These are phyloP conservation scores for Kalaharituber pfeilii DNA, from an alignment of 2,329 filamentous ascomycete genomes.

Conservation along the genomic window DNA sequence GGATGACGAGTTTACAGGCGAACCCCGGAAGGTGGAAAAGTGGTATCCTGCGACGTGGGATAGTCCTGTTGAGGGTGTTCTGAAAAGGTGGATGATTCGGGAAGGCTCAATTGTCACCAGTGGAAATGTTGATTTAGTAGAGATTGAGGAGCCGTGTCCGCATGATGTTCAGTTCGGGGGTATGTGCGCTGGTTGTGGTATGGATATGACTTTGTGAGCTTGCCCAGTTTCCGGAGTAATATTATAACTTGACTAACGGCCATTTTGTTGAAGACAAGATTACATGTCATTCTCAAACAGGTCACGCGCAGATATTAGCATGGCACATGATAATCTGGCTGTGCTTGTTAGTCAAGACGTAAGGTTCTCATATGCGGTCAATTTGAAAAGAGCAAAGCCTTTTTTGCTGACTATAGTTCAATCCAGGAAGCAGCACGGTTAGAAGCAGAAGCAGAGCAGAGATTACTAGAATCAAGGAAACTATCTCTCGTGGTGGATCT, in stretches of 20 bases:
- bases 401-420: neutral
- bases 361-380: neutral
- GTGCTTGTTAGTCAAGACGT: constrained; percentile 38
- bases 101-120: constrained; percentile 46
- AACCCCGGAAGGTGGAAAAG: constrained; percentile 50
- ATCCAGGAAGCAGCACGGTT: constrained; percentile 52
- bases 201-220: constrained; percentile 73
- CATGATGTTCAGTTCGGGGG: constrained; percentile 85
- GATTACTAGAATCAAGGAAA: constrained; percentile 63
- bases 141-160: constrained; percentile 77
- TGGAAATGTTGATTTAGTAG: constrained; percentile 43
- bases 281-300: constrained; percentile 65
- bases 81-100: constrained; percentile 58
- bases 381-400: neutral
- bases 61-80: constrained; percentile 62
- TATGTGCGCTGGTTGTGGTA: constrained; percentile 79
- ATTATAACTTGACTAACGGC: constrained; percentile 1
- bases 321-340: constrained; percentile 78
- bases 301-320: constrained; percentile 78
- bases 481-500: constrained; percentile 89
- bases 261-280: constrained; percentile 41
- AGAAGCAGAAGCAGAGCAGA: constrained; percentile 71
- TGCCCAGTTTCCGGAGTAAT: constrained; percentile 5
- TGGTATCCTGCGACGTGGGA: constrained; percentile 65
- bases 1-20: constrained; percentile 48